phyloP scores from a whole-genome alignment of 345 rosid genomes.

The Fremontodendron californicum region DNA sequence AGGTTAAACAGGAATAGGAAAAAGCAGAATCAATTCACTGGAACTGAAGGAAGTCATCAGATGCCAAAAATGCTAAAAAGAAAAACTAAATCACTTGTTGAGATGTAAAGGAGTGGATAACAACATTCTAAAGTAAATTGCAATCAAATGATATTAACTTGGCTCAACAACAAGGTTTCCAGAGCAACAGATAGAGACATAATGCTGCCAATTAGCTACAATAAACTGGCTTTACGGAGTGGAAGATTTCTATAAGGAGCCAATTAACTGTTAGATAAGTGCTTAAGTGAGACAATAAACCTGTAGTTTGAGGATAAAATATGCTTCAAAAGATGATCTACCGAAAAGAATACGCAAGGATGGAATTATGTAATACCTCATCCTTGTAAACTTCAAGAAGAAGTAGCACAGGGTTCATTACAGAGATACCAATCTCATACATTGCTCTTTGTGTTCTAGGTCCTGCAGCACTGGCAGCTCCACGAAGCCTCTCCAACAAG shows the following conservation, averaged over 20 bases:
- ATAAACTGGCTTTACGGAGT: neutral
- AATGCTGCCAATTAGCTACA: neutral
- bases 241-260: neutral
- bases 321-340: constrained; percentile 1
- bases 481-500: constrained; percentile 89
- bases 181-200: neutral
- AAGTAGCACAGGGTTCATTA: constrained; percentile 60
- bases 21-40: neutral
- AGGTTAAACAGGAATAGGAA: neutral
- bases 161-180: constrained; percentile 7
- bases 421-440: constrained; percentile 84
- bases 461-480: constrained; percentile 92
- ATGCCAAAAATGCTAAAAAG: neutral
- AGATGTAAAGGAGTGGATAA: neutral
- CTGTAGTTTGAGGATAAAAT: neutral
- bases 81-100: neutral
- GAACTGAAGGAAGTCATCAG: neutral
- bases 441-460: constrained; percentile 91
- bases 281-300: neutral
- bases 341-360: neutral
- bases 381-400: constrained; percentile 92
- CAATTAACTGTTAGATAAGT: neutral
- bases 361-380: constrained; percentile 56
- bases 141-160: neutral
- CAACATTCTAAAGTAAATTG: neutral